Percentiles rank a stretch among this genome's conserved stretches.
These are phyloP conservation scores for Candida taoyuanica DNA, from an alignment of 805 yeast species.

Conservation along the genomic window DNA sequence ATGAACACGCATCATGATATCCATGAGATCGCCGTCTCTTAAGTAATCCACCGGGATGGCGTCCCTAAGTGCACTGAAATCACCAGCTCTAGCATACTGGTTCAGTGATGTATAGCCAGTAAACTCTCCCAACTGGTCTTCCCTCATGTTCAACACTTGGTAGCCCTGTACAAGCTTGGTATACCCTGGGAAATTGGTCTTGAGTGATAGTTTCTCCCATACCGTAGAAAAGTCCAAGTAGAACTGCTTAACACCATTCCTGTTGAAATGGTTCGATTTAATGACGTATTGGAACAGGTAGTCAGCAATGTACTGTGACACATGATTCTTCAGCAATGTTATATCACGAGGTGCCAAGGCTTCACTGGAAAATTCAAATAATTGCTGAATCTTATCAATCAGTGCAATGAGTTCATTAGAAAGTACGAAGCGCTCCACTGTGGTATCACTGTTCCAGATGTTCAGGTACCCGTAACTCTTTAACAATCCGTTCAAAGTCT, in stretches of 20 bases:
- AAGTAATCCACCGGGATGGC: slow-evolving; percentile 19
- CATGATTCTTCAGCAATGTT: slow-evolving; percentile 22
- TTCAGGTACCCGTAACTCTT: slow-evolving; percentile 30
- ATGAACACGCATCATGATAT: slow-evolving; percentile 32
- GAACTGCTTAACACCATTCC: slow-evolving; percentile 31
- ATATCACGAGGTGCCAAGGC: slow-evolving; percentile 16
- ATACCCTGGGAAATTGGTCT: slow-evolving; percentile 16
- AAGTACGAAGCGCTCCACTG: slow-evolving; percentile 8
- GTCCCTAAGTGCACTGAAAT: slow-evolving; percentile 26
- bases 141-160: slow-evolving; percentile 27
- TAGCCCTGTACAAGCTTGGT: slow-evolving; percentile 22
- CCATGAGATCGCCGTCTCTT: slow-evolving; percentile 32
- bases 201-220: slow-evolving; percentile 25
- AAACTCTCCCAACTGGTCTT: slow-evolving; percentile 18
- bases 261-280: slow-evolving; percentile 34
- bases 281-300: slow-evolving; percentile 33
- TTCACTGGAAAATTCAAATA: slow-evolving; percentile 17
- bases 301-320: slow-evolving; percentile 27
- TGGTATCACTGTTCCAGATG: slow-evolving; percentile 26
- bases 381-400: slow-evolving; percentile 25
- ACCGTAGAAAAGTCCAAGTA: slow-evolving; percentile 29
- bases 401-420: slow-evolving; percentile 26
- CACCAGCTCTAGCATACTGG: slow-evolving; percentile 28
- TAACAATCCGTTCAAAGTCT: slow-evolving; percentile 27
- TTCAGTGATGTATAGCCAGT: slow-evolving; percentile 18